Evolutionary conservation across 2,329 filamentous ascomycete genomes (phyloP).

Genomic region (Monosporascus sp.): DNA sequence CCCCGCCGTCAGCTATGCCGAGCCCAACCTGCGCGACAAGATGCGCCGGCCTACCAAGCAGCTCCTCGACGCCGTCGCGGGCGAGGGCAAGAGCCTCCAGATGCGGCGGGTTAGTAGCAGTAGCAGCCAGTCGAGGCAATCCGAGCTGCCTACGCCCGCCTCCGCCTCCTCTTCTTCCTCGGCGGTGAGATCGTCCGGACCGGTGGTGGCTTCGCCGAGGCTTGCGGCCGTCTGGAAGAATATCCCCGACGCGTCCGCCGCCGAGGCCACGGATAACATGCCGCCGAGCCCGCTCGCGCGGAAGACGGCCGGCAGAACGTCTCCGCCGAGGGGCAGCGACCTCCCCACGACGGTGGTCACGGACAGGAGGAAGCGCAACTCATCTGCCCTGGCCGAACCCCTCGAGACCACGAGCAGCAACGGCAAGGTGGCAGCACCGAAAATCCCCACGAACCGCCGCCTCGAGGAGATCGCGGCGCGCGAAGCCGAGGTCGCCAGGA

Average conservation of each 20-base stretch:
- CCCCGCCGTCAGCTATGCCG: slow-evolving; percentile 70
- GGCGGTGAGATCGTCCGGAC: slow-evolving; percentile 17
- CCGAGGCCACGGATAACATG: slow-evolving; percentile 1
- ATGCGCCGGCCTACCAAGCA: slow-evolving; percentile 78
- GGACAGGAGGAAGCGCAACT: slow-evolving; percentile 37
- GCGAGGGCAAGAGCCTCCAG: slow-evolving; percentile 47
- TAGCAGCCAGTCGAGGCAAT: slow-evolving; percentile 26
- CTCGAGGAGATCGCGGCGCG: slow-evolving; percentile 24
- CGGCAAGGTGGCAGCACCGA: slow-evolving; percentile 2
- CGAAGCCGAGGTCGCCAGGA: slow-evolving; percentile 23
- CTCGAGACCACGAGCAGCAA: background rate
- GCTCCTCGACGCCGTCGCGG: slow-evolving; percentile 66
- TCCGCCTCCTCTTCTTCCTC: slow-evolving; percentile 18
- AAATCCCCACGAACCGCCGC: slow-evolving; percentile 15
- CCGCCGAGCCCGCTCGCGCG: slow-evolving; percentile 37
- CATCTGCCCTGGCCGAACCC: slow-evolving; percentile 19
- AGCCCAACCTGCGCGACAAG: slow-evolving; percentile 75
- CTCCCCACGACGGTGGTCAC: slow-evolving; percentile 30
- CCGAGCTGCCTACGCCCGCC: slow-evolving; percentile 13
- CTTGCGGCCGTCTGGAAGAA: background rate
- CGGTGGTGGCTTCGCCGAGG: too few species aligned
- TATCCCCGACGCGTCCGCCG: background rate
- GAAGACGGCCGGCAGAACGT: slow-evolving; percentile 27
- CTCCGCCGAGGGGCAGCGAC: slow-evolving; percentile 3
- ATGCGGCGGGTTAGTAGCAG: slow-evolving; percentile 36